Evolutionary conservation across 2,329 filamentous ascomycete species (phyloP).

Genomic region (Capronia epimyces): DNA sequence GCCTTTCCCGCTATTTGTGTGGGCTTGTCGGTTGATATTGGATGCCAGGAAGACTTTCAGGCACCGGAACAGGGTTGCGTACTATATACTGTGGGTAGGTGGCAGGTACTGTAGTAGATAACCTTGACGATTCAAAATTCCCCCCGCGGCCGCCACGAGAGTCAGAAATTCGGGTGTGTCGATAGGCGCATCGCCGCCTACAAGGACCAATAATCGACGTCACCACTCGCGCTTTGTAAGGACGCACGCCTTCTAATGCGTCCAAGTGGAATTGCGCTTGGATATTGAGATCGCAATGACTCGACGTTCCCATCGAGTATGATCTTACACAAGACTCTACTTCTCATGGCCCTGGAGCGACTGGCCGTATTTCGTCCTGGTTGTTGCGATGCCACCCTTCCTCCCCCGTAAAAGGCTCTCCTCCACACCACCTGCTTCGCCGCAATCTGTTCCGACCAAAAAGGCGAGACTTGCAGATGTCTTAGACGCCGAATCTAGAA

Average conservation of each 20-base stretch:
- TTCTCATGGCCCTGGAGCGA: constrained; percentile 5
- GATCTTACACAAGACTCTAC: background rate
- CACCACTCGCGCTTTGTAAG: constrained; percentile 9
- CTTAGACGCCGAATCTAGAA: constrained; percentile 20
- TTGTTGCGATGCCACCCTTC: constrained; percentile 41
- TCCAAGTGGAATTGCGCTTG: background rate
- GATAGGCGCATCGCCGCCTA: constrained; percentile 1
- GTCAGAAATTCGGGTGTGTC: background rate
- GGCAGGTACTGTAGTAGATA: no score
- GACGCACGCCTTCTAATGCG: background rate
- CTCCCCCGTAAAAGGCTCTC: constrained; percentile 42
- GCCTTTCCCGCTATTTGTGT: background rate
- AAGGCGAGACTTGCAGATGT: constrained; percentile 27
- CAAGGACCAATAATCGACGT: constrained; percentile 11
- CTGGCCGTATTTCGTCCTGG: background rate
- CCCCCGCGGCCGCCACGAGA: background rate
- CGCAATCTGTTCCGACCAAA: constrained; percentile 28
- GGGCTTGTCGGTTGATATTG: background rate
- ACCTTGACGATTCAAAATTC: background rate
- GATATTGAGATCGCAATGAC: background rate
- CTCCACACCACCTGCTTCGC: constrained; percentile 28
- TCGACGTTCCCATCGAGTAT: background rate
- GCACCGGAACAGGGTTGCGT: background rate
- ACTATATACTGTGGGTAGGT: no score
- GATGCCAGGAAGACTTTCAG: constrained; percentile 3